Evolutionary conservation across 805 yeast genomes (phyloP).

Genomic region (Yarrowia sp.): DNA sequence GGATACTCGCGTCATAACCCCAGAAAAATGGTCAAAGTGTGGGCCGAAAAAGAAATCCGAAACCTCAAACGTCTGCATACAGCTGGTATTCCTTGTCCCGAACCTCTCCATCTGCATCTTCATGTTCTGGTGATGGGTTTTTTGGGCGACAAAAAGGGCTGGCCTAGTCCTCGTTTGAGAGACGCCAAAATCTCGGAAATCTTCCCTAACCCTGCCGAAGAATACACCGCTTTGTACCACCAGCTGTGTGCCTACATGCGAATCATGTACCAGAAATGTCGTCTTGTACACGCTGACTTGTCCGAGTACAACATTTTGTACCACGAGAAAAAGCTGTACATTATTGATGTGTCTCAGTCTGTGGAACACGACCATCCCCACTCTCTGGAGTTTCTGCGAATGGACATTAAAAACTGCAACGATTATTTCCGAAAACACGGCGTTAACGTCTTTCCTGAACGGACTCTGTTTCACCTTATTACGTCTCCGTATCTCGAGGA

Average conservation of each 20-base stretch:
- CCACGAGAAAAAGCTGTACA: conserved; percentile 71
- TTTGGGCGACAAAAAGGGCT: conserved; percentile 67
- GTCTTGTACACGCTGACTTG: conserved; percentile 92
- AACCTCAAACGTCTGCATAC: conserved; percentile 77
- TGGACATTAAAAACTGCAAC: conserved; percentile 96
- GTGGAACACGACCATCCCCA: conserved; percentile 98
- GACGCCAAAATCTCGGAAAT: conserved; percentile 62
- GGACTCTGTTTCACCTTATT: conserved; percentile 74
- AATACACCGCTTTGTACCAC: conserved; percentile 63
- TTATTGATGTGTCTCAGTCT: conserved; percentile 94
- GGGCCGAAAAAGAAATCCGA: conserved; percentile 98
- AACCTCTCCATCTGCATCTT: conserved; percentile 80
- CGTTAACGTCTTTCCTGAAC: conserved; percentile 75
- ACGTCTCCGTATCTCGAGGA: conserved; percentile 40
- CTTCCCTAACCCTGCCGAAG: conserved; percentile 48
- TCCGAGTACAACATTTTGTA: conserved; percentile 88
- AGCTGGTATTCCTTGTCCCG: conserved; percentile 88
- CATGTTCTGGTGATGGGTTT: conserved; percentile 96
- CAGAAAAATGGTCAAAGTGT: conserved; percentile 91
- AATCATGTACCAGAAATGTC: conserved; percentile 79
- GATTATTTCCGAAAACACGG: conserved; percentile 76
- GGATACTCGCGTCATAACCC: conserved; percentile 85
- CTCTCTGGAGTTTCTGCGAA: conserved; percentile 88
- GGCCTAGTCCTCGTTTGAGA: conserved; percentile 84
- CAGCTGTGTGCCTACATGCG: conserved; percentile 83